A percentile compares a stretch with the other conserved stretches of the same genome.
These are phyloP conservation scores for Podila epicladia DNA, from an alignment of 192 early-diverging fungal genomes.

Conservation along the genomic window DNA sequence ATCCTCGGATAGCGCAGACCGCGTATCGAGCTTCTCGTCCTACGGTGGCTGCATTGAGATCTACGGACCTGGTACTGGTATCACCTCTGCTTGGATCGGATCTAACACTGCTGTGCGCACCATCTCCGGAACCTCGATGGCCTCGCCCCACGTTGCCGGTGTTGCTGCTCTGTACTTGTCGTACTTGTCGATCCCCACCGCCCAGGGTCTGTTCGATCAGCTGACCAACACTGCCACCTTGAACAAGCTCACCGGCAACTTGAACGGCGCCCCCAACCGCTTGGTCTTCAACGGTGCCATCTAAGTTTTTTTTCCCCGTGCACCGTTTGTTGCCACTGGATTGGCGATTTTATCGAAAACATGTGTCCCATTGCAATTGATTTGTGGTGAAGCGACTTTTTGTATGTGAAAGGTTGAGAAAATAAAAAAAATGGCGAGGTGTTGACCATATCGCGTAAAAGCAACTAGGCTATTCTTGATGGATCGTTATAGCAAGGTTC, in stretches of 20 bases:
- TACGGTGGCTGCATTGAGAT: slow-evolving; percentile 67
- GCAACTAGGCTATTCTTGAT: too few relatives aligned
- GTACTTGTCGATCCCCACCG: slow-evolving; percentile 10
- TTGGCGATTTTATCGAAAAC: too few relatives aligned
- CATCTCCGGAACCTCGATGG: slow-evolving; percentile 70
- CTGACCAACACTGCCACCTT: slow-evolving; percentile 44
- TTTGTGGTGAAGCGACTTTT: too few relatives aligned
- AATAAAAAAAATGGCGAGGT: too few relatives aligned
- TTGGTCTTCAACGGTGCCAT: not conserved
- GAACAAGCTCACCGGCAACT: slow-evolving; percentile 45
- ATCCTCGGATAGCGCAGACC: slow-evolving; percentile 52
- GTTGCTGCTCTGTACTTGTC: slow-evolving; percentile 54
- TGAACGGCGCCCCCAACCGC: slow-evolving; percentile 9
- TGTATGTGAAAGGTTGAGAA: too few relatives aligned
- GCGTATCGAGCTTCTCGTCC: slow-evolving; percentile 57
- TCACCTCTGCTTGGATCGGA: slow-evolving; percentile 55
- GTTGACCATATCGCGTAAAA: too few relatives aligned
- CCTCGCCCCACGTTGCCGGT: slow-evolving; percentile 66
- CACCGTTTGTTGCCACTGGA: too few relatives aligned
- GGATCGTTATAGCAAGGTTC: too few relatives aligned
- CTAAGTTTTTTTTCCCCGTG: not conserved
- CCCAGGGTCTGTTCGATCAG: slow-evolving; percentile 15
- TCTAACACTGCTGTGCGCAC: slow-evolving; percentile 26
- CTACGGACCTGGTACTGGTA: slow-evolving; percentile 66
- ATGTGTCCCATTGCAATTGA: too few relatives aligned